These are phyloP conservation scores for Penicillium glabrum DNA, from an alignment of 2,329 filamentous ascomycete species.

Conservation along the genomic window DNA sequence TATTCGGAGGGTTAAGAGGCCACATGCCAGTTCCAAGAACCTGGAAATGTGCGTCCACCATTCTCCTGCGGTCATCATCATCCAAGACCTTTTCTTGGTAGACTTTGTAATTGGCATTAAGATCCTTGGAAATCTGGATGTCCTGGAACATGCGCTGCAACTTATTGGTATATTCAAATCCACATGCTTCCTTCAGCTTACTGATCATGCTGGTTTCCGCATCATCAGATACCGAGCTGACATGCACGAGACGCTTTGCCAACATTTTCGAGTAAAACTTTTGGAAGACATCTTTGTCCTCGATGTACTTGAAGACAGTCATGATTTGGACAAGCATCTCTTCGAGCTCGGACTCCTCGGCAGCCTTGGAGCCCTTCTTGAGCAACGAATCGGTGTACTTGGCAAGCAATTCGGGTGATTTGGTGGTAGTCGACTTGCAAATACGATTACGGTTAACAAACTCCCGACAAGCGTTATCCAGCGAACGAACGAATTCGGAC, in stretches of 20 bases:
- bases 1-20: slow-evolving; percentile 84
- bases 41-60: slow-evolving; percentile 84
- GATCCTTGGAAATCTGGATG: slow-evolving; percentile 97
- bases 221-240: slow-evolving; percentile 93
- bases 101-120: slow-evolving; percentile 85
- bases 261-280: slow-evolving; percentile 99
- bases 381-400: slow-evolving; percentile 93
- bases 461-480: slow-evolving; percentile 96
- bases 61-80: slow-evolving; percentile 63
- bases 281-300: slow-evolving; percentile 99
- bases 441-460: slow-evolving; percentile 98
- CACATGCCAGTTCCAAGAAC: slow-evolving; percentile 96
- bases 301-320: slow-evolving; percentile 99
- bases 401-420: slow-evolving; percentile 89
- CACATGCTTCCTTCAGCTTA: slow-evolving; percentile 97
- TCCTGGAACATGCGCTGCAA: slow-evolving; percentile 99
- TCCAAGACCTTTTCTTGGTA: slow-evolving; percentile 68
- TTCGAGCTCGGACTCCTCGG: slow-evolving; percentile 92
- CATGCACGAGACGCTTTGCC: slow-evolving; percentile 89
- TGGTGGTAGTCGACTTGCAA: slow-evolving; percentile 89
- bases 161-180: slow-evolving; percentile 99
- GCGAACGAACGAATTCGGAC: slow-evolving; percentile 90
- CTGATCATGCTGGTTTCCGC: slow-evolving; percentile 99
- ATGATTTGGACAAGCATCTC: slow-evolving; percentile 88
- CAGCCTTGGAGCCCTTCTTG: slow-evolving; percentile 85